Evolutionary conservation across 2,329 filamentous ascomycete species (phyloP), one percentile per base, ranked within the genome.

Genomic region (Fusarium heterosporum): DNA sequence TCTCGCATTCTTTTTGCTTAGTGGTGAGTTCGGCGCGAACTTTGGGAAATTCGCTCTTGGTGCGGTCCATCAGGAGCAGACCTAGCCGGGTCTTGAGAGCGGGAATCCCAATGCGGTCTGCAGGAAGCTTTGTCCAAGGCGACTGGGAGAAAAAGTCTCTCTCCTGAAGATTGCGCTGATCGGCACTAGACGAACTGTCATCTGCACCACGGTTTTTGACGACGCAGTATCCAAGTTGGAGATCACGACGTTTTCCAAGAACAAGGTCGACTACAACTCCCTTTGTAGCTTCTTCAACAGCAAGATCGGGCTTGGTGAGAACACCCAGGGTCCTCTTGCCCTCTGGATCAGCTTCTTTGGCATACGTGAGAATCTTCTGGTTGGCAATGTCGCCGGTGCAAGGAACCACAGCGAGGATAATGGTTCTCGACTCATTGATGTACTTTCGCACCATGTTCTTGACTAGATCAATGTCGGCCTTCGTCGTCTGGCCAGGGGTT

Each of bases 281-380:
- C 26, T 81, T 75, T 1, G 75, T 80, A 0, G 76, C 75, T 0
- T 71, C 56, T 46, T 86, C 83, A 0, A 72, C 72, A 0, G 83
- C 81, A 0, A 89, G 75, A 56, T 91, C 88, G 0, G 86, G 84
- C 65, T 90, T 90, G 0, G 87, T 90, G 1, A 90, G 77, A 0
- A 85, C 80, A 0, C 80, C 81, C 9, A 85, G 70, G 0, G 83
- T 85, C 0, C 83, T 65, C 6, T 72, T 62, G 0, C 83, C 82
- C 0, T 76, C 54, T 0, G 79, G 77, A 13, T 85, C 84, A 0
- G 59, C 76, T 0, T 75, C 73, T 3, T 76, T 73, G 0, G 80
- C 78, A 3, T 76, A 72, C 0, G 75, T 74, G 1, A 82, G 52
- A 8, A 82, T 80, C 41, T 79, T 78, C 16, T 82, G 80, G 0